Conservation (phyloP, 2,329 filamentous ascomycete genomes). For the Leptographium radiaticola region DNA sequence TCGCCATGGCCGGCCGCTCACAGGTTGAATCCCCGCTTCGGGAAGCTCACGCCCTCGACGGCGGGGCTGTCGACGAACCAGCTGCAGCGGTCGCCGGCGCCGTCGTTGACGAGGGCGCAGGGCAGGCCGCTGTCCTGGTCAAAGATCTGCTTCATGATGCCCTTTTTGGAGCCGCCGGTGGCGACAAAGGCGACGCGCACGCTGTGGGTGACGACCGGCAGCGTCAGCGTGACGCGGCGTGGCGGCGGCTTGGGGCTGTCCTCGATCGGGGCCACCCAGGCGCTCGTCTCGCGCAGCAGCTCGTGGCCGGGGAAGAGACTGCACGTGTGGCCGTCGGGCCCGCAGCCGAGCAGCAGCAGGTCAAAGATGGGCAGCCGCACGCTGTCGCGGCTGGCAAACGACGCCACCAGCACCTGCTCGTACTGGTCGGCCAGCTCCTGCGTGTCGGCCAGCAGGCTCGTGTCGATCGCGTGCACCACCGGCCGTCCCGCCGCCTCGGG, state of each 20-base stretch:
- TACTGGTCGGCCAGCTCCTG: slow-evolving; percentile 92
- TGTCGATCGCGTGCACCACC: slow-evolving; percentile 67
- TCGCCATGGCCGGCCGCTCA: slow-evolving; percentile 14
- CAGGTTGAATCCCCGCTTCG: slow-evolving; percentile 52
- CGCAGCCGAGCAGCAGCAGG: slow-evolving; percentile 81
- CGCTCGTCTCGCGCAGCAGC: slow-evolving; percentile 70
- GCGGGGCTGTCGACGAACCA: slow-evolving; percentile 91
- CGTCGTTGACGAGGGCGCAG: slow-evolving; percentile 77
- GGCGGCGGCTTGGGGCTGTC: slow-evolving; percentile 93
- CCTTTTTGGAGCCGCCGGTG: slow-evolving; percentile 80
- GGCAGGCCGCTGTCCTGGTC: slow-evolving; percentile 70
- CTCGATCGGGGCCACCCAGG: slow-evolving; percentile 85
- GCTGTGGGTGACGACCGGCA: slow-evolving; percentile 82
- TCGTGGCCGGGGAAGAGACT: slow-evolving; percentile 86
- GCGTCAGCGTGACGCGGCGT: slow-evolving; percentile 77
- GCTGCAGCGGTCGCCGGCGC: slow-evolving; percentile 71
- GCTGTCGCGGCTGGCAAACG: slow-evolving; percentile 84
- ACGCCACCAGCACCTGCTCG: slow-evolving; percentile 72
- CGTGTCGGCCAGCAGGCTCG: slow-evolving; percentile 51
- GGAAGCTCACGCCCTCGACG: slow-evolving; percentile 73
- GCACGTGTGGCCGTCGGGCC: slow-evolving; percentile 95
- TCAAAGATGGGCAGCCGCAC: slow-evolving; percentile 94
- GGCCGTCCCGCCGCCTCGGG: slow-evolving; percentile 54
- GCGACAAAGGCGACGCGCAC: slow-evolving; percentile 83
- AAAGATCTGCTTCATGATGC: slow-evolving; percentile 85